Evolutionary conservation across 2,329 filamentous ascomycete genomes (phyloP), one percentile per base, ranked within the genome.

Genomic region (Phoma sp.): DNA sequence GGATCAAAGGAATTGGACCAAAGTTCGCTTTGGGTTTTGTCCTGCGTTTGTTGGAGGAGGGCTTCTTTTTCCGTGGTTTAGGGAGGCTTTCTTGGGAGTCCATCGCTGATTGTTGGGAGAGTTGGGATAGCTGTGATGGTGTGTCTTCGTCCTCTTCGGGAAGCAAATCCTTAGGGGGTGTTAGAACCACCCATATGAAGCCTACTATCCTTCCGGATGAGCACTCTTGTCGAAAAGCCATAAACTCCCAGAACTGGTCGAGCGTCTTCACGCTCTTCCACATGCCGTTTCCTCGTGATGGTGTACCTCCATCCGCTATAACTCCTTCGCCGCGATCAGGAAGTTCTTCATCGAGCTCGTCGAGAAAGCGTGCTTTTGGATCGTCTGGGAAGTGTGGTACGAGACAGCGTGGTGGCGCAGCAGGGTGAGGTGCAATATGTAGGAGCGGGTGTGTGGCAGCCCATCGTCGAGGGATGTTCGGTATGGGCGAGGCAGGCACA

Each of bases 171-270:
- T 78, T 74, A 0, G 86, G 82, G 31, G 92, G 88, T 62, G 81
- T 83, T 41, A 97, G 89, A 0, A 97, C 88, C 24, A 97, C 79
- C 94, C 96, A 99, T 24, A 98, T 82, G 64, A 99, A 99, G 0
- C 96, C 96, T 0, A 96, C 96, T 69, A 96, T 82, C 17, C 93
- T 84, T 0, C 95, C 96, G 31, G 92, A 91, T 0, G 93, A 96
- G 70, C 95, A 99, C 71, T 99, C 95, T 73, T 98, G 95, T 52
- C 95, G 84, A 71, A 91, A 98, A 0, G 93, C 89, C 94, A 99
- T 98, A 84, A 96, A 90, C 59, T 99, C 95, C 95, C 95, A 99
- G 70, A 99, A 99, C 64, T 93, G 88, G n/a, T 93, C 90, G 36
- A 99, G 78, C 0, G 87, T 90, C 71, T 84, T 88, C 22, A 97